Evolutionary conservation across 495 filamentous ascomycete species (phyloP).

Genomic region (Barbatosphaeria neglecta): DNA sequence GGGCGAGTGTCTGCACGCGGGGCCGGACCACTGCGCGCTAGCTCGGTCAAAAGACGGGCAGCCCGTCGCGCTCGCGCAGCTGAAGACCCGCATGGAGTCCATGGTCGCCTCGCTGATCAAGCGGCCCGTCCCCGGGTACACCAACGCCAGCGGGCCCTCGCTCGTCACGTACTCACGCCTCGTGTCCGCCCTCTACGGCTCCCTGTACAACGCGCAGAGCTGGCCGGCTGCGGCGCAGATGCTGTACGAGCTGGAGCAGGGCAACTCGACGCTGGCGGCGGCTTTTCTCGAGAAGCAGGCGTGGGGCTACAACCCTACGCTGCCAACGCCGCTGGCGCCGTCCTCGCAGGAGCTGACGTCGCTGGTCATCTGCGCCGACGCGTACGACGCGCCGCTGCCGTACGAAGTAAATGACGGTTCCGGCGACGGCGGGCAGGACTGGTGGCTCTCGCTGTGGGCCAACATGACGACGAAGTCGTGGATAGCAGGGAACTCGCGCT

Average conservation of each 20-base stretch:
- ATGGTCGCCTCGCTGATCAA: slow-evolving; percentile 20
- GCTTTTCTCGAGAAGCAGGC: slow-evolving; percentile 17
- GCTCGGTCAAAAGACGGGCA: slow-evolving; percentile 17
- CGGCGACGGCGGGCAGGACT: slow-evolving; percentile 14
- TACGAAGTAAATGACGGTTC: slow-evolving; percentile 3
- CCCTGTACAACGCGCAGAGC: slow-evolving; percentile 26
- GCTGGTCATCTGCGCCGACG: slow-evolving; percentile 32
- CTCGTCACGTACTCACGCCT: slow-evolving; percentile 31
- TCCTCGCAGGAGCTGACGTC: slow-evolving; percentile 21
- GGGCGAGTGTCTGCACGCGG: slow-evolving; percentile 34
- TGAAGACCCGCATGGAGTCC: slow-evolving; percentile 23
- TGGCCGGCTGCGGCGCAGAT: slow-evolving; percentile 28
- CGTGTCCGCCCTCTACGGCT: slow-evolving; percentile 21
- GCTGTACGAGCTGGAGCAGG: slow-evolving; percentile 28
- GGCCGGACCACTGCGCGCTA: slow-evolving; percentile 28
- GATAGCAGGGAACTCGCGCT: slow-evolving; percentile 32
- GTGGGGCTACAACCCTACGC: slow-evolving; percentile 27
- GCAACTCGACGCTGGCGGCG: slow-evolving; percentile 28
- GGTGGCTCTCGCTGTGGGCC: slow-evolving; percentile 30
- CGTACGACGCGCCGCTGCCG: slow-evolving; percentile 27
- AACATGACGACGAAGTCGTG: slow-evolving; percentile 30
- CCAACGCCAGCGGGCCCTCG: slow-evolving; percentile 21
- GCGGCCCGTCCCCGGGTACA: slow-evolving; percentile 23
- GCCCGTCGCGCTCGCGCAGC: slow-evolving; percentile 17
- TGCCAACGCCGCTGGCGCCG: slow-evolving; percentile 13